These are phyloP conservation scores for Mychonastes homosphaera DNA, from an alignment of 139 green algal species.

Conservation along the genomic window DNA sequence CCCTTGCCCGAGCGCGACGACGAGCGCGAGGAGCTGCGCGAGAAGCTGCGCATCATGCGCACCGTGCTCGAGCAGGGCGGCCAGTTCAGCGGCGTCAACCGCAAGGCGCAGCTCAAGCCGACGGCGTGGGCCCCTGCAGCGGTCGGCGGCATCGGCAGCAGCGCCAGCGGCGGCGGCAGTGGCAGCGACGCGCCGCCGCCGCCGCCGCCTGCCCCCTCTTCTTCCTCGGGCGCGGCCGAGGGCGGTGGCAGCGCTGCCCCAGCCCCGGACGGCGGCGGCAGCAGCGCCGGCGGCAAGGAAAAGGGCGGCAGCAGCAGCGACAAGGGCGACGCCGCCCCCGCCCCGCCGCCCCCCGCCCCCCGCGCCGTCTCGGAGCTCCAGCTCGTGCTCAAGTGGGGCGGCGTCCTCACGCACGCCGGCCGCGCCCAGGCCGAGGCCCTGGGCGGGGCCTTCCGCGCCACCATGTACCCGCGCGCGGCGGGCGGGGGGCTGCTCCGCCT, in stretches of 20 bases:
- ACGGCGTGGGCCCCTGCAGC: constrained; percentile 34
- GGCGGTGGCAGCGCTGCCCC: background rate
- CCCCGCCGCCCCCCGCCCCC: background rate
- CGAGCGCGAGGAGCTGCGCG: constrained; percentile 55
- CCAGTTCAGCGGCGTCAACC: constrained; percentile 79
- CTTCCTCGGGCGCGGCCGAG: background rate
- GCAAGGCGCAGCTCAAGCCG: constrained; percentile 83
- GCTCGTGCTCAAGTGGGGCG: constrained; percentile 47
- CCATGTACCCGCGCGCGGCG: constrained; percentile 84
- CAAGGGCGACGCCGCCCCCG: background rate
- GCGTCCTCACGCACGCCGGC: constrained; percentile 69
- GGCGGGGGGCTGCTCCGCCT: constrained; percentile 81
- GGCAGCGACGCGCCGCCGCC: background rate
- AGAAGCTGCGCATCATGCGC: constrained; percentile 79
- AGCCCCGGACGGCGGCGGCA: constrained; percentile 1
- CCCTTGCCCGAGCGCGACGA: background rate
- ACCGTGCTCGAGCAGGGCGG: constrained; percentile 57
- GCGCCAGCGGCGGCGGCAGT: background rate
- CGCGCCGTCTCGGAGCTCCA: constrained; percentile 26
- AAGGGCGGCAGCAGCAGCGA: background rate
- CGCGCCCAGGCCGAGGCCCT: constrained; percentile 79
- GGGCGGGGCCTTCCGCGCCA: constrained; percentile 78
- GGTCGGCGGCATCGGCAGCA: background rate
- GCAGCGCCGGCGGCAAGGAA: constrained; percentile 11
- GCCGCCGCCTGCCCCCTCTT: constrained; percentile 16